Conservation (phyloP, 345 rosid species). For the Alliaria petiolata region DNA sequence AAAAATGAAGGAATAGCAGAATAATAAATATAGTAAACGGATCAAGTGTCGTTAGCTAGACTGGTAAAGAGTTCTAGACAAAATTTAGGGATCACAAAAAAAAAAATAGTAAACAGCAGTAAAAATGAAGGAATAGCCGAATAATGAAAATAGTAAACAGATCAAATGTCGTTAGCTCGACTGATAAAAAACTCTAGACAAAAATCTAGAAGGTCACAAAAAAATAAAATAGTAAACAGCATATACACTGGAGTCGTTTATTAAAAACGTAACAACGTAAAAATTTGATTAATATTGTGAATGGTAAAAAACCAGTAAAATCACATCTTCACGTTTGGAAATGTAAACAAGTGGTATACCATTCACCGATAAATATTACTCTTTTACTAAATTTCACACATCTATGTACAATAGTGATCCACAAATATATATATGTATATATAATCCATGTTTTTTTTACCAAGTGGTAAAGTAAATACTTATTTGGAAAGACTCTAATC, state of each 20-base stretch:
- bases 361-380: background rate
- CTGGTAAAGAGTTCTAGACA: too few relatives aligned
- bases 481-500: background rate
- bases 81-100: too few relatives aligned
- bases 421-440: background rate
- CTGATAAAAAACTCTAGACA: too few relatives aligned
- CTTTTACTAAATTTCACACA: slow-evolving; percentile 4
- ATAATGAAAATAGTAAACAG: too few relatives aligned
- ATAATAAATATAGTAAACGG: too few relatives aligned
- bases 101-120: too few relatives aligned
- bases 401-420: background rate
- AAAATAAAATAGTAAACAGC: background rate
- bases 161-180: too few relatives aligned
- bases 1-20: too few relatives aligned
- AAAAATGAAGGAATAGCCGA: too few relatives aligned
- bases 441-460: background rate
- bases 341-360: background rate
- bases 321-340: background rate
- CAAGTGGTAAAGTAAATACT: background rate
- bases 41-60: too few relatives aligned
- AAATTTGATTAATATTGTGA: background rate
- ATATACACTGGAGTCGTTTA: background rate
- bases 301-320: slow-evolving; percentile 2
- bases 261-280: background rate
- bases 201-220: too few relatives aligned